phyloP scores from a whole-genome alignment of 305 asterid species.

The Ajuga reptans region DNA sequence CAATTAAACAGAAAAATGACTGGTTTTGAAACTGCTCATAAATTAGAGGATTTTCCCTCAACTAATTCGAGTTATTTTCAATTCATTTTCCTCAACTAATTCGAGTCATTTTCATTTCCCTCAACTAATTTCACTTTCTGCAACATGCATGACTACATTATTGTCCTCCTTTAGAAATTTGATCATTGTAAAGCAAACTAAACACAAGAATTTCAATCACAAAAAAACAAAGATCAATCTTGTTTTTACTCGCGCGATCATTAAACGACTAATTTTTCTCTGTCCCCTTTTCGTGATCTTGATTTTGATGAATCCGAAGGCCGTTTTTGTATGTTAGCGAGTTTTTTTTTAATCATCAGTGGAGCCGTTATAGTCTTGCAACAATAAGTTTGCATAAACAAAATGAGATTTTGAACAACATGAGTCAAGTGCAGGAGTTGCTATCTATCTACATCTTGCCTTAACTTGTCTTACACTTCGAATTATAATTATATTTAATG shows the following conservation, averaged over 20 bases:
- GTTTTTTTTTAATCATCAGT: slow-evolving; percentile 12
- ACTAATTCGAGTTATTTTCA: too few species aligned
- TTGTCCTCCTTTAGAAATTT: neutral
- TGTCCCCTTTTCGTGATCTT: slow-evolving; percentile 33
- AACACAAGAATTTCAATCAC: slow-evolving; percentile 6
- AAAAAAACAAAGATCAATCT: neutral
- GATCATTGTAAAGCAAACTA: slow-evolving; percentile 7
- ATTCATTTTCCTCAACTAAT: too few species aligned
- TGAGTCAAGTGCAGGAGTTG: slow-evolving; percentile 28
- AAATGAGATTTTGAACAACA: slow-evolving; percentile 21
- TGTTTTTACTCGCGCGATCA: slow-evolving; percentile 17
- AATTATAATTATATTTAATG: neutral
- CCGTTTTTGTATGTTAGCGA: slow-evolving; percentile 28
- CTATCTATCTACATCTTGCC: slow-evolving; percentile 38
- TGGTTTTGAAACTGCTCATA: too few species aligned
- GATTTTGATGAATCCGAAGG: slow-evolving; percentile 15
- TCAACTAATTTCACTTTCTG: neutral
- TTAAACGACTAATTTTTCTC: slow-evolving; percentile 32
- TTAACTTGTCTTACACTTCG: slow-evolving; percentile 51
- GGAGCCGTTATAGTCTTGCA: slow-evolving; percentile 39
- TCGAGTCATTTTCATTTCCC: neutral
- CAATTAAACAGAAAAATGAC: too few species aligned
- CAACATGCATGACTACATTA: neutral
- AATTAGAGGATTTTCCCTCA: too few species aligned
- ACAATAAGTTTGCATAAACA: slow-evolving; percentile 18